Base-by-base conservation (phyloP, 2,329 filamentous ascomycete genomes). In the Trichophyton simii region DNA sequence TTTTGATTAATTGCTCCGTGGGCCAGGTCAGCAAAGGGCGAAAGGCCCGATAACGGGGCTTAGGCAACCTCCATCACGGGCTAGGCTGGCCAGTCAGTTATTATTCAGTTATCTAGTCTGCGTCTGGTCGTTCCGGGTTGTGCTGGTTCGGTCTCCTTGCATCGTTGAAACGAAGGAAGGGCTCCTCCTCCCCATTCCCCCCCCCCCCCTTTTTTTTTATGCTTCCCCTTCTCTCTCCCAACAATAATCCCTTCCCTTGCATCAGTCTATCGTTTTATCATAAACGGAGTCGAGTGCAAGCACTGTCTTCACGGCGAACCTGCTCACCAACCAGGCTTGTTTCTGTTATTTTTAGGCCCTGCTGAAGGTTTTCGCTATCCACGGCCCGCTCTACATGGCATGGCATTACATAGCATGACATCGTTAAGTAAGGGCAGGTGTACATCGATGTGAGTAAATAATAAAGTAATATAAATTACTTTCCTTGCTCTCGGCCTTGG, bases 291-390 rank as follows among this genome's bases (percentile, higher is more conserved):
- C 11, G 34, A 36, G 11, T 2, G 34, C 34, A 36, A 36, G 8
- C 11, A 8, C 34, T 3, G 7, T 36, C 34, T 8, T 36, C 1
- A 36, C 7, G 34, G 34, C 11, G 2, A 36, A 36, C 11, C 34
- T 36, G 34, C 34, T 36, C 34, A 3, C 34, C 34, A 36, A 36
- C 18, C 46, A 3, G 22, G 48, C 31, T 31, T 22, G 11, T 54
- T 20, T 22, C n/a, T 25, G 48, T 54, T 54, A 54, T 54, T 54
- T 54, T 54, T 54, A 54, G 41, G 48, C 48, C 48, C 48, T 54
- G 48, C 48, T 54, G 25, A 54, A 54, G 48, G 48, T 54, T 54
- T 54, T 54, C 48, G 22, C 48, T 54, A 54, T 54, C 48, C 48
- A 54, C 48, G 48, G 48, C 48, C 48, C 48, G 48, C 48, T 22